Percentiles rank a stretch among this genome's conserved stretches.
These are phyloP conservation scores for Kentomonas sorsogonicus DNA, from an alignment of 208 protist species.

Conservation along the genomic window DNA sequence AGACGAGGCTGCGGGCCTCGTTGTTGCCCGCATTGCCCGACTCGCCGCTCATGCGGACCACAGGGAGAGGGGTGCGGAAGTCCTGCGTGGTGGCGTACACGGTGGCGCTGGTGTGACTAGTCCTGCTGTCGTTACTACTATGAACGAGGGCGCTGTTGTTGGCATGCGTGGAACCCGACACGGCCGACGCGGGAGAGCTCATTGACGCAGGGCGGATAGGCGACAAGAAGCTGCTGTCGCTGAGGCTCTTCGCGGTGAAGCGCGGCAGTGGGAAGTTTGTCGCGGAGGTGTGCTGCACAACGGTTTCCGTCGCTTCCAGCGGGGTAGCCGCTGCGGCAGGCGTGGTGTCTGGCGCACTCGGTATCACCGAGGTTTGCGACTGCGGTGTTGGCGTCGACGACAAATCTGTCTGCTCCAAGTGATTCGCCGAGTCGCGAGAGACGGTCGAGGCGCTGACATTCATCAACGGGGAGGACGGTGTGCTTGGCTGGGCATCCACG, in stretches of 20 bases:
- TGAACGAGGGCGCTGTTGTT: too few species aligned
- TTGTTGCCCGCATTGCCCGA: background rate
- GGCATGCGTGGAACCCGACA: too few species aligned
- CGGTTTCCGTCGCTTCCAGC: background rate
- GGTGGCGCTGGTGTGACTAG: too few species aligned
- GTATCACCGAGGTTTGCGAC: background rate
- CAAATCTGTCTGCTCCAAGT: conserved; percentile 3
- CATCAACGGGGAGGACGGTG: too few species aligned
- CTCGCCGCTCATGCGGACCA: conserved; percentile 1
- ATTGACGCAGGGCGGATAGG: too few species aligned
- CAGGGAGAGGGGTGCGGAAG: conserved; percentile 31
- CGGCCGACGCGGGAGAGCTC: too few species aligned
- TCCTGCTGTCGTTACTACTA: too few species aligned
- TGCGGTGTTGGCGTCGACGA: background rate
- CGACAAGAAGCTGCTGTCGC: too few species aligned
- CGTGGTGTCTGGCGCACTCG: background rate
- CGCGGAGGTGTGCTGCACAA: conserved; percentile 1
- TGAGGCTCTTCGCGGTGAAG: conserved; percentile 13
- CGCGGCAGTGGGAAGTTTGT: conserved; percentile 23
- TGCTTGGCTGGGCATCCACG: too few species aligned
- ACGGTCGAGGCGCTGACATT: too few species aligned
- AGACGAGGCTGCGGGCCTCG: background rate
- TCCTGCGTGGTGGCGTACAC: too few species aligned
- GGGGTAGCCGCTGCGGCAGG: background rate
- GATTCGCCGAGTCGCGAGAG: background rate